A percentile compares a stretch with the other conserved stretches of the same genome.
Evolutionary conservation across 441 rosid species (phyloP).

Genomic region (Raphanus hybrid): DNA sequence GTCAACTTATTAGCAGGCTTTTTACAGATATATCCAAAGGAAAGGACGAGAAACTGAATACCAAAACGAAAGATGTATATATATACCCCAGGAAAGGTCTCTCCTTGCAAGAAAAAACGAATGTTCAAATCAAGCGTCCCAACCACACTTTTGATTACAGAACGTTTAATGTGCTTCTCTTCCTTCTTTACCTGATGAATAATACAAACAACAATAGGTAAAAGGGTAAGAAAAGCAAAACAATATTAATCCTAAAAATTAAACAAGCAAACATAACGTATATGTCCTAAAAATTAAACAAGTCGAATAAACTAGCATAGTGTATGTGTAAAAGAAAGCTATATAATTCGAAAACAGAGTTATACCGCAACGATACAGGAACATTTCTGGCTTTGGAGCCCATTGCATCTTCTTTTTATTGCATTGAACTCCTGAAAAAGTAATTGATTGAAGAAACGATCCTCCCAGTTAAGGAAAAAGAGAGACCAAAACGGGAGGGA

Average conservation of each 20-base stretch:
- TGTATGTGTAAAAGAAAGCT: slow-evolving; percentile 11
- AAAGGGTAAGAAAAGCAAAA: not conserved
- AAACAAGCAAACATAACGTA: slow-evolving; percentile 8
- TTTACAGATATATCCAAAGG: not conserved
- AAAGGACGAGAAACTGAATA: slow-evolving; percentile 1
- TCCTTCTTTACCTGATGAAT: slow-evolving; percentile 71
- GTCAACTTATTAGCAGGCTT: slow-evolving; percentile 18
- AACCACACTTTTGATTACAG: slow-evolving; percentile 77
- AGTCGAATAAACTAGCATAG: slow-evolving; percentile 12
- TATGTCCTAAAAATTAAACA: not conserved
- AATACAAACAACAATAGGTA: not conserved
- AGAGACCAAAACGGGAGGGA: not conserved
- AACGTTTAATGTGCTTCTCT: slow-evolving; percentile 58
- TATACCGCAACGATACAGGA: slow-evolving; percentile 73
- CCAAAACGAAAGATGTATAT: slow-evolving; percentile 4
- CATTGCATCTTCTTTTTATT: slow-evolving; percentile 63
- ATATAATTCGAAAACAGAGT: not conserved
- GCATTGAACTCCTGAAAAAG: slow-evolving; percentile 74
- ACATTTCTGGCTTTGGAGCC: slow-evolving; percentile 55
- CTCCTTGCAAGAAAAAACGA: slow-evolving; percentile 67
- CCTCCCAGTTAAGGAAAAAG: slow-evolving; percentile 6
- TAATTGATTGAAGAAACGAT: slow-evolving; percentile 1
- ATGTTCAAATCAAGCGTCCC: slow-evolving; percentile 90
- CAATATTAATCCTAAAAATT: not conserved
- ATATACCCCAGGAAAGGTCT: slow-evolving; percentile 85